Percentiles rank a stretch among this genome's conserved stretches.
These are phyloP conservation scores for Biscogniauxia mediterranea DNA, from an alignment of 2,329 filamentous ascomycete species.

Conservation along the genomic window DNA sequence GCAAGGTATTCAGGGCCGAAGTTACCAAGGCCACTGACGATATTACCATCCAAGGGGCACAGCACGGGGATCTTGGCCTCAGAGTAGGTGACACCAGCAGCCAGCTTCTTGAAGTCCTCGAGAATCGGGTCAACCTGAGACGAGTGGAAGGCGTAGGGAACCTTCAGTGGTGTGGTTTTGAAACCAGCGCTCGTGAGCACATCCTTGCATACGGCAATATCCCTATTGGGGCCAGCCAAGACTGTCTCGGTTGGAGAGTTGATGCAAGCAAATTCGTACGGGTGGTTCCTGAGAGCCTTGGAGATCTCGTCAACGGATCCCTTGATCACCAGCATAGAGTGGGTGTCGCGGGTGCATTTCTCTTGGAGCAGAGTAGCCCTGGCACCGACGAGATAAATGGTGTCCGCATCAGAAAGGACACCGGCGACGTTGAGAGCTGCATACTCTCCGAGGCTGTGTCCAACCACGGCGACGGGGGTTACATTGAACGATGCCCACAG, in stretches of 20 bases:
- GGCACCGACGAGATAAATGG: slow-evolving; percentile 65
- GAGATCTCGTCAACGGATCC: slow-evolving; percentile 40
- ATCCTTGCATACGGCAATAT: slow-evolving; percentile 39
- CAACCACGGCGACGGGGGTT: slow-evolving; percentile 49
- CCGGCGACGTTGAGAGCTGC: slow-evolving; percentile 66
- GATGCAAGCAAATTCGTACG: slow-evolving; percentile 53
- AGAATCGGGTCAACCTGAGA: slow-evolving; percentile 54
- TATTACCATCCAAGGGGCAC: slow-evolving; percentile 23
- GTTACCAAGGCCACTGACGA: slow-evolving; percentile 18
- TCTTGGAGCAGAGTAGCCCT: slow-evolving; percentile 61
- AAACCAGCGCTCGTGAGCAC: slow-evolving; percentile 25
- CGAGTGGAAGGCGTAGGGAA: slow-evolving; percentile 53
- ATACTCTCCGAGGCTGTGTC: slow-evolving; percentile 69
- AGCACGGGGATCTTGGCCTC: slow-evolving; percentile 49
- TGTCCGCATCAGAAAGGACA: slow-evolving; percentile 64
- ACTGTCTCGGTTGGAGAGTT: slow-evolving; percentile 64
- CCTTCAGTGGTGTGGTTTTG: slow-evolving; percentile 47
- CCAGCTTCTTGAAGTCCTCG: slow-evolving; percentile 54
- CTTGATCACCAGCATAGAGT: slow-evolving; percentile 61
- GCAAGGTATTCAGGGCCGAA: slow-evolving; percentile 18
- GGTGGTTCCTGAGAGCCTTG: slow-evolving; percentile 4
- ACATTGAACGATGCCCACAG: slow-evolving; percentile 52
- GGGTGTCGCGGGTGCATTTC: slow-evolving; percentile 57
- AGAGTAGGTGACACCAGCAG: slow-evolving; percentile 38
- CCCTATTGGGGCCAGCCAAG: slow-evolving; percentile 49